Evolutionary conservation across 768 basidiomycete species (phyloP).

Genomic region (Suillus variegatus): DNA sequence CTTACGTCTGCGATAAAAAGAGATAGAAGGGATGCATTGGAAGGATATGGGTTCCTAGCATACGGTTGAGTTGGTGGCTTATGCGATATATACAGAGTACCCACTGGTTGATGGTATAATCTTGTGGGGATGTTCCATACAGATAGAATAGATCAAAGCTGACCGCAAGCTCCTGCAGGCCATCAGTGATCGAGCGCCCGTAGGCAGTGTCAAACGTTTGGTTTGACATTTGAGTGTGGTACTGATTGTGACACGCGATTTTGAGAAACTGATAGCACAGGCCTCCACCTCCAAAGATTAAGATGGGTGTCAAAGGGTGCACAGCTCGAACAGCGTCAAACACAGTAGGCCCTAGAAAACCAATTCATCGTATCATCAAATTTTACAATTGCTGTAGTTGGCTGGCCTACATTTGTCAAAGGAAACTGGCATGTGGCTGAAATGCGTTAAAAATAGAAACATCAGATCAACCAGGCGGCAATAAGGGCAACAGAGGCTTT

Average conservation of each 20-base stretch:
- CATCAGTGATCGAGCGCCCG: conserved; percentile 55
- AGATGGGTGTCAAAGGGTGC: conserved; percentile 75
- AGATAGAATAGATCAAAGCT: conserved; percentile 61
- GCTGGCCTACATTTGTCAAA: conserved; percentile 61
- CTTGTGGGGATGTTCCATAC: conserved; percentile 76
- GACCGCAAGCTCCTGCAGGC: conserved; percentile 52
- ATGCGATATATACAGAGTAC: conserved; percentile 16
- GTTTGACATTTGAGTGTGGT: conserved; percentile 59
- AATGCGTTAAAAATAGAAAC: neutral
- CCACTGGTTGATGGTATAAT: conserved; percentile 67
- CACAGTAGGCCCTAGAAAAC: conserved; percentile 61
- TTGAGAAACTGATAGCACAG: neutral
- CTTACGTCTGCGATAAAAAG: conserved; percentile 52
- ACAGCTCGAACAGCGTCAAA: conserved; percentile 71
- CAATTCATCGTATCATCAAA: conserved; percentile 3
- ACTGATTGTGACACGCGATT: conserved; percentile 39
- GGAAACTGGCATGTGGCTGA: conserved; percentile 81
- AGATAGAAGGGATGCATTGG: conserved; percentile 59
- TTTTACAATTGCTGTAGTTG: neutral
- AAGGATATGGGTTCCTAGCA: conserved; percentile 60
- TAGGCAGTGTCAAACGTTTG: conserved; percentile 59
- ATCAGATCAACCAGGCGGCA: conserved; percentile 26
- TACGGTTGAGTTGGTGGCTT: neutral
- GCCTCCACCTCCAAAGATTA: conserved; percentile 72
- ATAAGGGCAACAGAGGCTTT: too few species aligned